Percentiles rank a stretch among this genome's conserved stretches.
Evolutionary conservation across 192 early-diverging fungal genomes (phyloP).

Genomic region (Coemansia sp.): DNA sequence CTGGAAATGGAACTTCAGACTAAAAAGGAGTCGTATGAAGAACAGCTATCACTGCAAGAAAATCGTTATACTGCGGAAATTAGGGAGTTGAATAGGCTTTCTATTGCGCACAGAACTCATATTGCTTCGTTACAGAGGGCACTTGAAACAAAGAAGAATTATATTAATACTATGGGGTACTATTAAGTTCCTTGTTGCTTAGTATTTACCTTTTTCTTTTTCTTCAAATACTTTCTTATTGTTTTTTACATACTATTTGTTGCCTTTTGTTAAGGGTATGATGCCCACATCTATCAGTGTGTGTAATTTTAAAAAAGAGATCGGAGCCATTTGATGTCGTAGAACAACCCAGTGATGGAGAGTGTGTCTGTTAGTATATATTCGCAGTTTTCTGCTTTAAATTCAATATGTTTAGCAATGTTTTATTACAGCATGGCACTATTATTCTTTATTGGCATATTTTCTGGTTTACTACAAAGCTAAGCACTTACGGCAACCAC

Average conservation of each 20-base stretch:
- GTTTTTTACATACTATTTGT: neutral
- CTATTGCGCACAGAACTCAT: slow-evolving; percentile 12
- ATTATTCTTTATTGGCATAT: neutral
- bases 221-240: slow-evolving; percentile 1
- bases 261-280: no score
- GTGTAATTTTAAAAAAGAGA: no score
- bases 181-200: neutral
- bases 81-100: slow-evolving; percentile 5
- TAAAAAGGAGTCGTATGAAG: slow-evolving; percentile 2
- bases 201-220: neutral
- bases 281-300: no score
- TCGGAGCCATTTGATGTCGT: no score
- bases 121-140: slow-evolving; percentile 16
- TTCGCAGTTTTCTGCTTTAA: neutral
- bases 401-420: no score
- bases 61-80: neutral
- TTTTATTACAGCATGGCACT: slow-evolving; percentile 1
- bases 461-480: neutral
- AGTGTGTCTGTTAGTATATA: neutral
- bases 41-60: neutral
- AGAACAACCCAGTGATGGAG: no score
- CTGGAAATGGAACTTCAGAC: neutral
- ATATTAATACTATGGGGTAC: slow-evolving; percentile 1
- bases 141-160: slow-evolving; percentile 12
- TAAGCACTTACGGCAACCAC: neutral